Evolutionary conservation across 495 filamentous ascomycete genomes (phyloP).

Genomic region (Tuber calosporum): DNA sequence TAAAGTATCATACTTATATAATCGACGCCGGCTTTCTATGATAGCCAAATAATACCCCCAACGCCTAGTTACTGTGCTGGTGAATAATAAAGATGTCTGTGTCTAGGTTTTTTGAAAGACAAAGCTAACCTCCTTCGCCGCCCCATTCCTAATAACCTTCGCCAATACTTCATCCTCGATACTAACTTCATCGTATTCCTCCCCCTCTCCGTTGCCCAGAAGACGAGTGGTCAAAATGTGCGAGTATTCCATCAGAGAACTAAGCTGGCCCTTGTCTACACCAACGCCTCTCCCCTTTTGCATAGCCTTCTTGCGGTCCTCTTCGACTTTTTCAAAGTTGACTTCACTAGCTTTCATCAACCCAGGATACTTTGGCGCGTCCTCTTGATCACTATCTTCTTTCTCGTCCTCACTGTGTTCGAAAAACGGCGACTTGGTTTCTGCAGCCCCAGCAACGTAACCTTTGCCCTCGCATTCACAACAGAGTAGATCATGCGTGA

Average conservation of each 20-base stretch:
- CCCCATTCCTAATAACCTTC: slow-evolving; percentile 51
- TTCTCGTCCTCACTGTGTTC: slow-evolving; percentile 30
- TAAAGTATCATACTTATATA: slow-evolving; percentile 21
- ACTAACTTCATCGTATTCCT: slow-evolving; percentile 44
- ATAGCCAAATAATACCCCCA: neutral
- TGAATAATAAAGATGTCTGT: neutral
- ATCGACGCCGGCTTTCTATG: slow-evolving; percentile 1
- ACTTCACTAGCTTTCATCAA: slow-evolving; percentile 55
- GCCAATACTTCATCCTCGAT: slow-evolving; percentile 60
- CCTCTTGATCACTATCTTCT: slow-evolving; percentile 44
- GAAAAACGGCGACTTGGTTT: slow-evolving; percentile 25
- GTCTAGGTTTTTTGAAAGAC: slow-evolving; percentile 57
- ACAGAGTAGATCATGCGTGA: slow-evolving; percentile 65
- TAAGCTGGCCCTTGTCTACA: slow-evolving; percentile 48
- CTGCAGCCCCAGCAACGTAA: slow-evolving; percentile 20
- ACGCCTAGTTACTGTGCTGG: neutral
- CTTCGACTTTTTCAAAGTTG: slow-evolving; percentile 57
- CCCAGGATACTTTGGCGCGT: slow-evolving; percentile 45
- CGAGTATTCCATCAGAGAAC: slow-evolving; percentile 58
- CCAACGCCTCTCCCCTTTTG: slow-evolving; percentile 33
- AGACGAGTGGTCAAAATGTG: slow-evolving; percentile 53
- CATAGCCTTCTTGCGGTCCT: slow-evolving; percentile 44
- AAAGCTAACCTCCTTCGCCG: slow-evolving; percentile 49
- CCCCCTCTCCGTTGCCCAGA: slow-evolving; percentile 7
- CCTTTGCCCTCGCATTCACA: slow-evolving; percentile 62